These are phyloP conservation scores for Chaetomium fimeti DNA, from an alignment of 495 filamentous ascomycete genomes.

Conservation along the genomic window DNA sequence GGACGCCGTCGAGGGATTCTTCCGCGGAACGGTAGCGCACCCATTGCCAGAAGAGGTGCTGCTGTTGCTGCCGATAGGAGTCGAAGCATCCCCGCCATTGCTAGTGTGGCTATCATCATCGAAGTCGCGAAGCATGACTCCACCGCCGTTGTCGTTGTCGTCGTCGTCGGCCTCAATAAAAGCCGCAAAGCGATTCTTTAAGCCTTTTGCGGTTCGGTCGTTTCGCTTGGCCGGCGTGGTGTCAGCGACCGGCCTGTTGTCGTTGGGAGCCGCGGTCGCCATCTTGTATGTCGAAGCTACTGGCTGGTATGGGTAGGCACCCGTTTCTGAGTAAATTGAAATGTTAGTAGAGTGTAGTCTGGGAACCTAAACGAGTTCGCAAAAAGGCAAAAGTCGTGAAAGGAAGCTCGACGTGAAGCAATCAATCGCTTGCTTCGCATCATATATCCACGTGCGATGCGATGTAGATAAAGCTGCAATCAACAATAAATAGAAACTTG, in stretches of 20 bases:
- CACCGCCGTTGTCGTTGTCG: slow-evolving; percentile 20
- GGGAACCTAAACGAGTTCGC: not conserved
- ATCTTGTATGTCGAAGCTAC: slow-evolving; percentile 1
- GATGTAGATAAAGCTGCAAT: not conserved
- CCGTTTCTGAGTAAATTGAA: not conserved
- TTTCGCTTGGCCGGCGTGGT: not conserved
- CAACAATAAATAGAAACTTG: not conserved
- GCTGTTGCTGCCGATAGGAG: not conserved
- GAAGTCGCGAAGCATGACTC: slow-evolving; percentile 18
- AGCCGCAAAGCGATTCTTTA: slow-evolving; percentile 1
- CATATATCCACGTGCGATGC: not conserved
- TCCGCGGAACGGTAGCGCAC: not conserved
- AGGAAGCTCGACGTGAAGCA: not conserved
- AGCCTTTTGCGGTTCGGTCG: not conserved
- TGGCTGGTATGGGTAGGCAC: not conserved
- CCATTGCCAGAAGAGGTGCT: not conserved
- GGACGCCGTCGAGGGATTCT: not conserved
- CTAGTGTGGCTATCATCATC: slow-evolving; percentile 10
- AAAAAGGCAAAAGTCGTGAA: not conserved
- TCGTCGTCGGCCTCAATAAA: slow-evolving; percentile 17
- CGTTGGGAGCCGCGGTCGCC: not conserved
- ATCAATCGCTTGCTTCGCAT: not conserved
- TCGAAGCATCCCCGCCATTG: not conserved
- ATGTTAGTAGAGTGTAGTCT: not conserved
- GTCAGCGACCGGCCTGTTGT: not conserved